These are phyloP conservation scores for Tolypocladium capitatum DNA, from an alignment of 2,329 filamentous ascomycete genomes.

Conservation along the genomic window DNA sequence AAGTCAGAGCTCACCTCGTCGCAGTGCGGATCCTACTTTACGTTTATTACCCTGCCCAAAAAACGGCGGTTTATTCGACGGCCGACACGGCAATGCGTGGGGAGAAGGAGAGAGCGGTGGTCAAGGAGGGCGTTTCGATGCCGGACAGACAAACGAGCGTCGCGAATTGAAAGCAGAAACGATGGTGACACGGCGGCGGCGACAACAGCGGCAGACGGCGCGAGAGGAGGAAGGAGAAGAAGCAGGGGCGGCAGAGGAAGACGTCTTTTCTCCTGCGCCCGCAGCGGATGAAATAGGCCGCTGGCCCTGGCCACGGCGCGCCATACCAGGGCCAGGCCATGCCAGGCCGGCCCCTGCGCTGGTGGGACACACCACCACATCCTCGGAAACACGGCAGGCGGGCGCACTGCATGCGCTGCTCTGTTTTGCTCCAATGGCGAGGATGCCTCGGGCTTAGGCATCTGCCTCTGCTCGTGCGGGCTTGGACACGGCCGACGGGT, in stretches of 20 bases:
- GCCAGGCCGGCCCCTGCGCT: neutral
- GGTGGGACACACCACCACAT: neutral
- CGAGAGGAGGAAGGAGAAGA: constrained; percentile 12
- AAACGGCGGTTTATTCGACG: neutral
- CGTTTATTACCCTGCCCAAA: neutral
- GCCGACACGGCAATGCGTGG: neutral
- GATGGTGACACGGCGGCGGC: constrained; percentile 13
- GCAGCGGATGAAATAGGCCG: constrained; percentile 1
- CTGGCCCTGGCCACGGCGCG: neutral
- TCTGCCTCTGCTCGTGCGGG: no score
- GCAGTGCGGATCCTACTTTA: constrained; percentile 1
- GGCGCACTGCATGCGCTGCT: neutral
- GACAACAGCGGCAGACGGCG: constrained; percentile 12
- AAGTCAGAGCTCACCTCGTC: constrained; percentile 8
- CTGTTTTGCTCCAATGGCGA: neutral
- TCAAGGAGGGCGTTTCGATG: constrained; percentile 11
- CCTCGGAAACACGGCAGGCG: neutral
- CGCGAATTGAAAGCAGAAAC: constrained; percentile 20
- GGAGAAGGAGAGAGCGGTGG: constrained; percentile 6
- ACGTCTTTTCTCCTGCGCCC: constrained; percentile 1
- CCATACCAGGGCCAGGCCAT: neutral
- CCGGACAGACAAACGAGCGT: constrained; percentile 25
- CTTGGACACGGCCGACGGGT: neutral
- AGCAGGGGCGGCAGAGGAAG: constrained; percentile 1
- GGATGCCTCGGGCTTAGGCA: neutral